Evolutionary conservation across 345 rosid species (phyloP), one percentile per base, ranked within the genome.

Genomic region (Salix purpurea): DNA sequence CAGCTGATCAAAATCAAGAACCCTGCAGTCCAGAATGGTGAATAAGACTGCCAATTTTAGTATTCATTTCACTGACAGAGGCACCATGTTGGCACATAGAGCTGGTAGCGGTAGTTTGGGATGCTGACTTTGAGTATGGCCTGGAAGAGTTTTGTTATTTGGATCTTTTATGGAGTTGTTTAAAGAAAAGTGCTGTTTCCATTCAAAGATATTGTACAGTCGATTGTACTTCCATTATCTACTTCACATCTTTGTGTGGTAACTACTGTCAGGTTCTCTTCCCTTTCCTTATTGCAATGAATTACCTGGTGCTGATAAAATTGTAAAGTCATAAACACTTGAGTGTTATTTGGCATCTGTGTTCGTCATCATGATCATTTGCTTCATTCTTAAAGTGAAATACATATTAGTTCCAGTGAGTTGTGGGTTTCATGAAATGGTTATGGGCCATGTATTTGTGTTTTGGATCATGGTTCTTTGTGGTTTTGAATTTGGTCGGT

Each of bases 1-100:
- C 89, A 90, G 94, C 82, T 89, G 67, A 76, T 80, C 37, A 80
- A 61, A 72, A 76, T 54, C 65, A 76, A 46, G 74, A 76, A 26
- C 64, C 77, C 56, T 70, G 60, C 62, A 42, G 61, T 72, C 67
- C 83, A 71, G 76, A 76, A 71, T 40, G 69, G 62, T 71, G 79
- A 76, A 28, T 80, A 76, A 73, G 50, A 10, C 44, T 34, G 24
- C 34, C 69, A 12, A 30, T 67, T 67, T 30, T 52, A 26, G 58
- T 72, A 37, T 23, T 39, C 48, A 67, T 40, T 48, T 58, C 34
- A 64, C 70, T n/a, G 12, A 54, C 26, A 60, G 77, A n/a, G 56
- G 70, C 73, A 56, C 71, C 24, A 15, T 56, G n/a, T 16, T 58
- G 67, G 67, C 46, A 36, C n/a, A 60, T 46, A 37, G 67, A 72